Percentiles rank a stretch among this genome's conserved stretches.
Evolutionary conservation across 805 yeast species (phyloP).

Genomic region (Hanseniaspora pseudoguilliermondii): DNA sequence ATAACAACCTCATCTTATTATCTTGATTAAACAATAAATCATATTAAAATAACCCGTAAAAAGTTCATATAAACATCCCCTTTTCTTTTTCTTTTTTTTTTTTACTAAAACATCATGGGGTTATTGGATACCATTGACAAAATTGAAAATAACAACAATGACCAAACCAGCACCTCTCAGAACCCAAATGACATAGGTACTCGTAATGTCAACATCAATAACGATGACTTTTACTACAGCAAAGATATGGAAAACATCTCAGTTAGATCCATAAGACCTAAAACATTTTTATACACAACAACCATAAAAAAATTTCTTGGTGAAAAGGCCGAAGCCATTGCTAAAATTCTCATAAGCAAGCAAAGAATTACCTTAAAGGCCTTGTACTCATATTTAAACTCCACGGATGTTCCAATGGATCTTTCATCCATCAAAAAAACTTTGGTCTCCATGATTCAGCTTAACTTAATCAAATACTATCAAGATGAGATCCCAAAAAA

Average conservation of each 20-base stretch:
- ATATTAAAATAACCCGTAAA: too few relatives aligned
- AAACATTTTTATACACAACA: conserved; percentile 44
- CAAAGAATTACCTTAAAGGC: conserved; percentile 46
- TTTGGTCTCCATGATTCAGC: conserved; percentile 65
- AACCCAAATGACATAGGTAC: not conserved
- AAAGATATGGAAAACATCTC: conserved; percentile 12
- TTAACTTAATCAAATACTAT: conserved; percentile 52
- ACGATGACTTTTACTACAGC: conserved; percentile 11
- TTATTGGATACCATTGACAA: conserved; percentile 3
- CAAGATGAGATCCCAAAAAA: conserved; percentile 12
- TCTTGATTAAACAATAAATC: too few relatives aligned
- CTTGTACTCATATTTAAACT: not conserved
- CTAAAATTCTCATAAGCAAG: conserved; percentile 47
- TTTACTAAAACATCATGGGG: not conserved
- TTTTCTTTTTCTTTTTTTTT: too few relatives aligned
- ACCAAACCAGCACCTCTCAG: not conserved
- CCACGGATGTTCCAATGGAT: conserved; percentile 27
- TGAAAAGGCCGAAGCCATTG: conserved; percentile 54
- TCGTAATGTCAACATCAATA: conserved; percentile 7
- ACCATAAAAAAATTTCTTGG: conserved; percentile 50
- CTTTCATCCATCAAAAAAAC: conserved; percentile 44
- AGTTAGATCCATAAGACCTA: conserved; percentile 44
- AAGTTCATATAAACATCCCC: too few relatives aligned
- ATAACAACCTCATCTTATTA: not conserved
- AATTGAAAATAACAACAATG: not conserved